These are phyloP conservation scores for Aspergillus bertholletiae DNA, from an alignment of 495 filamentous ascomycete genomes.

Conservation along the genomic window DNA sequence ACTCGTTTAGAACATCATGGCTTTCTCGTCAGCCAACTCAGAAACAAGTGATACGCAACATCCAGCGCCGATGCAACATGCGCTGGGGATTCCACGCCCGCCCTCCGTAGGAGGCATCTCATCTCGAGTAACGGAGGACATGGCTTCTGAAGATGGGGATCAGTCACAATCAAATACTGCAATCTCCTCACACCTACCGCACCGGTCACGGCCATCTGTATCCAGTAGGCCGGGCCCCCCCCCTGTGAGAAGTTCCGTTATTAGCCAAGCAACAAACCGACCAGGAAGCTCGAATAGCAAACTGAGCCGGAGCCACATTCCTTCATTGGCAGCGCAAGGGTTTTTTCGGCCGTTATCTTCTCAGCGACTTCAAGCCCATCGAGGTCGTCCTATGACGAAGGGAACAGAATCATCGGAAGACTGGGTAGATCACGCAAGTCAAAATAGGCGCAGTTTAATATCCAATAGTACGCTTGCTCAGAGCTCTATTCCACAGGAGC, in stretches of 20 bases:
- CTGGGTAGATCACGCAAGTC: constrained; percentile 39
- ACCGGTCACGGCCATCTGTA: constrained; percentile 43
- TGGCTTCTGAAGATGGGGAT: constrained; percentile 55
- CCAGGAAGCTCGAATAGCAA: constrained; percentile 65
- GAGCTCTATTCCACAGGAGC: constrained; percentile 36
- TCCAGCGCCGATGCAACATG: constrained; percentile 25
- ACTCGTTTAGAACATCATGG: constrained; percentile 17
- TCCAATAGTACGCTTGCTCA: constrained; percentile 41
- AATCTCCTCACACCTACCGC: constrained; percentile 37
- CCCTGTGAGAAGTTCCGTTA: constrained; percentile 33
- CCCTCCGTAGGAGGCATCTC: constrained; percentile 63
- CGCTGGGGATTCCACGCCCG: constrained; percentile 40
- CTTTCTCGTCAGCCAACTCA: constrained; percentile 22
- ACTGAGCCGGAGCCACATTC: constrained; percentile 84
- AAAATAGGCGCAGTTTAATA: constrained; percentile 49
- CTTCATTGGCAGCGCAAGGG: constrained; percentile 79
- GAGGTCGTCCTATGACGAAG: constrained; percentile 53
- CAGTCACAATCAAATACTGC: constrained; percentile 35
- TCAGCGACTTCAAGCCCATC: constrained; percentile 87
- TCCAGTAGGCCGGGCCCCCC: constrained; percentile 46
- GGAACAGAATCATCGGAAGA: constrained; percentile 40
- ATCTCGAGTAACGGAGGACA: constrained; percentile 74
- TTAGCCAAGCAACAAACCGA: constrained; percentile 41
- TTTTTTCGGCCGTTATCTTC: constrained; percentile 98
- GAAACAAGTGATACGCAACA: constrained; percentile 25